A percentile compares a stretch with the other conserved stretches of the same genome.
These are phyloP conservation scores for Bothriochloa decipiens DNA, from an alignment of 176 grass and related monocot genomes.

Conservation along the genomic window DNA sequence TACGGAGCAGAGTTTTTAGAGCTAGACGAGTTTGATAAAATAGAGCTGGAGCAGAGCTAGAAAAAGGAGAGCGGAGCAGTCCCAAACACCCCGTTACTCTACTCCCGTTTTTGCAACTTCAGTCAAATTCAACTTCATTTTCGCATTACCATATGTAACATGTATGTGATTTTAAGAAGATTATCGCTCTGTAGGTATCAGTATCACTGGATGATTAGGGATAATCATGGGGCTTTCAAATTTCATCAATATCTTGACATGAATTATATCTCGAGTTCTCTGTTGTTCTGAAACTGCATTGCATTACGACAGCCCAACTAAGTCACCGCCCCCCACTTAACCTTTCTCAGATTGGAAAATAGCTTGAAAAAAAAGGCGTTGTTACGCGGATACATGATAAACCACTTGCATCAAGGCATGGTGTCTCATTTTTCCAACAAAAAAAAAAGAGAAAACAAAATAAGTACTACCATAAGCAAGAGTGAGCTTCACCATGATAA, in stretches of 20 bases:
- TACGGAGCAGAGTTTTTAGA: no score
- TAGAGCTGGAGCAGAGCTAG: no score
- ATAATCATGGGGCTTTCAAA: background rate
- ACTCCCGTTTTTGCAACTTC: no score
- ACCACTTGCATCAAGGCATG: background rate
- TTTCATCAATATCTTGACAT: background rate
- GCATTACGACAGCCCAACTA: background rate
- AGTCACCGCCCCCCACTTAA: background rate
- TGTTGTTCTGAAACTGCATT: no score
- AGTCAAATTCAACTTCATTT: background rate
- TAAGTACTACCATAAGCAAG: no score
- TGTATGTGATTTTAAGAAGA: background rate
- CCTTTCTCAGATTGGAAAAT: background rate
- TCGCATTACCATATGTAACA: background rate
- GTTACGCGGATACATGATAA: background rate
- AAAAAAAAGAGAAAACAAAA: no score
- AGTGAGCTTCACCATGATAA: no score
- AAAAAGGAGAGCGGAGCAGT: no score
- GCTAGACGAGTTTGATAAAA: no score
- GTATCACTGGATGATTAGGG: background rate
- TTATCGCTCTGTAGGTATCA: background rate
- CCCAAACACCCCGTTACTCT: no score
- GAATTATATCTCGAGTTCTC: background rate
- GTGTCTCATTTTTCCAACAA: no score
- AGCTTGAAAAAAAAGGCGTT: background rate